Evolutionary conservation across 2,329 filamentous ascomycete genomes (phyloP).

Genomic region (Fusarium anthophilum): DNA sequence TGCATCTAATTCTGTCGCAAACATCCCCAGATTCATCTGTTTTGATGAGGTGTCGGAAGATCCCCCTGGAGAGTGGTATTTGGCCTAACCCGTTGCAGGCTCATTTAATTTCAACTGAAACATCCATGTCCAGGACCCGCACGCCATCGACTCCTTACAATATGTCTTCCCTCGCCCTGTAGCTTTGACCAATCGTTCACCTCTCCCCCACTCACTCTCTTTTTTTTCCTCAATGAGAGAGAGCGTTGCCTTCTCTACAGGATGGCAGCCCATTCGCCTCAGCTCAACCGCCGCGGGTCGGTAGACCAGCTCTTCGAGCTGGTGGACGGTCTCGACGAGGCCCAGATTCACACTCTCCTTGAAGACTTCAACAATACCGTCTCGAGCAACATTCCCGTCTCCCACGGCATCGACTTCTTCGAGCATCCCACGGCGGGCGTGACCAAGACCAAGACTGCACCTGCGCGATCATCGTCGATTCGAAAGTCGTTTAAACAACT

Average conservation of each 20-base stretch:
- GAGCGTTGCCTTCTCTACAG: conserved; percentile 2
- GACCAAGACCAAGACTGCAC: conserved; percentile 14
- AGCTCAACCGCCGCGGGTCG: conserved; percentile 23
- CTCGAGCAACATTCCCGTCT: conserved; percentile 34
- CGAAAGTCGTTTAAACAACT: conserved; percentile 31
- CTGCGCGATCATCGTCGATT: conserved; percentile 26
- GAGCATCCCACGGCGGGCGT: conserved; percentile 10
- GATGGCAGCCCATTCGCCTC: conserved; percentile 15
- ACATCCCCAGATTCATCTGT: not conserved
- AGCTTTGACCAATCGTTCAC: conserved; percentile 30
- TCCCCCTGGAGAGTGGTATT: conserved; percentile 6
- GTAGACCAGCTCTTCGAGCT: conserved; percentile 38
- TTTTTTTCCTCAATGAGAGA: conserved; percentile 2
- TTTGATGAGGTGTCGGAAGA: conserved; percentile 18
- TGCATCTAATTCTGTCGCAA: not conserved
- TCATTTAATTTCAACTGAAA: conserved; percentile 21
- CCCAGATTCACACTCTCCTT: conserved; percentile 32
- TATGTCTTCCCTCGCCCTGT: not conserved
- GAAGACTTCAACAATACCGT: conserved; percentile 38
- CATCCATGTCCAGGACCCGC: conserved; percentile 14
- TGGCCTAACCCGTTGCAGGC: conserved; percentile 10
- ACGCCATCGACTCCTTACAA: conserved; percentile 3
- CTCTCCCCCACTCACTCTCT: conserved; percentile 9
- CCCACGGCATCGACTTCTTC: conserved; percentile 33
- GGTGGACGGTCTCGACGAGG: conserved; percentile 33